Percentiles rank a stretch among this genome's conserved stretches.
Conservation (phyloP, 2,329 filamentous ascomycete genomes). For the Chlorencoelia australis region DNA sequence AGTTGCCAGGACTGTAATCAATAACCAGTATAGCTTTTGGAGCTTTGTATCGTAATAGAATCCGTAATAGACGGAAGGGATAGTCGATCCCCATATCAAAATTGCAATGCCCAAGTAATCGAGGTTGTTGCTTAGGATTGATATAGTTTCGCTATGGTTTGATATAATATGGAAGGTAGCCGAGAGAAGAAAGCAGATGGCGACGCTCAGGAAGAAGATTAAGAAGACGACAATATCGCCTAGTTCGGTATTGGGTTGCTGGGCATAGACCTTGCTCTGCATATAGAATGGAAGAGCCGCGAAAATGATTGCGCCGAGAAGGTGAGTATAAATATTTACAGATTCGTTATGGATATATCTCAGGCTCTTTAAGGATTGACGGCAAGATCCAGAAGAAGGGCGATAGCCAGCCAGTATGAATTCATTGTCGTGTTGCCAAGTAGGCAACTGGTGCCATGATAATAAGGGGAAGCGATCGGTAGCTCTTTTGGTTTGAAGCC, state of each 20-base stretch:
- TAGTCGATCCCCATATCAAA: conserved; percentile 31
- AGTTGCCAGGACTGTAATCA: not conserved
- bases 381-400: too few relatives aligned
- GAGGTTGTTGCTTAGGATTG: conserved; percentile 29
- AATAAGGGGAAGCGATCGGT: too few relatives aligned
- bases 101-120: conserved; percentile 33
- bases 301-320: conserved; percentile 33
- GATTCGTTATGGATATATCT: conserved; percentile 13
- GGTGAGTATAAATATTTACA: conserved; percentile 34
- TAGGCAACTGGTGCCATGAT: too few relatives aligned
- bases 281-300: conserved; percentile 21
- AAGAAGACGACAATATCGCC: conserved; percentile 31
- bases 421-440: too few relatives aligned
- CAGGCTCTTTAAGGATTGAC: conserved; percentile 4
- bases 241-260: conserved; percentile 22
- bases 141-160: conserved; percentile 29
- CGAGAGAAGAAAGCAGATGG: conserved; percentile 32
- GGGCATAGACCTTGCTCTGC: conserved; percentile 26
- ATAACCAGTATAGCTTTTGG: conserved; percentile 27
- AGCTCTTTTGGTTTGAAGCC: too few relatives aligned
- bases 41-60: conserved; percentile 32
- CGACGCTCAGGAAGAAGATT: conserved; percentile 31
- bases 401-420: conserved; percentile 10
- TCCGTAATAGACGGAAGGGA: conserved; percentile 31
- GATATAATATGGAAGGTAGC: conserved; percentile 31